Conservation (phyloP, 1,284 basidiomycete genomes). For the Xerocomus amazonicus region DNA sequence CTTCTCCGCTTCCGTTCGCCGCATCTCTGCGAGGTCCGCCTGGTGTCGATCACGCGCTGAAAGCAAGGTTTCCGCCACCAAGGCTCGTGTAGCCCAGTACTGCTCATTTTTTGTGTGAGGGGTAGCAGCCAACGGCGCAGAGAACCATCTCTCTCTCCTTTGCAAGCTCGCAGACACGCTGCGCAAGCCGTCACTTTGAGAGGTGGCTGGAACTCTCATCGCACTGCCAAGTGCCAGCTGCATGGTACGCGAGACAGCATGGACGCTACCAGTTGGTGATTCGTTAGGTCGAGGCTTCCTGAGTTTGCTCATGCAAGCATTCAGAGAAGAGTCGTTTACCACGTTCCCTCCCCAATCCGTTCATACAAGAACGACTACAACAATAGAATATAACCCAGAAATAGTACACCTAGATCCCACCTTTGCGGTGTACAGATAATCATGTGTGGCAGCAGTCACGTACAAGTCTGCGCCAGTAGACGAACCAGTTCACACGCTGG, state of each 20-base stretch:
- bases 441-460: slow-evolving; percentile 11
- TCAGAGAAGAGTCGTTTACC: too few relatives aligned
- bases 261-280: not conserved
- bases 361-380: not conserved
- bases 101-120: slow-evolving; percentile 43
- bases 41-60: slow-evolving; percentile 45
- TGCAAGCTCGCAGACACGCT: slow-evolving; percentile 1
- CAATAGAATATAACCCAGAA: slow-evolving; percentile 16
- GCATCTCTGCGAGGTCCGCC: slow-evolving; percentile 42
- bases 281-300: slow-evolving; percentile 22
- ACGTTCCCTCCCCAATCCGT: too few relatives aligned
- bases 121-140: slow-evolving; percentile 9
- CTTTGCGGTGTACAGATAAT: slow-evolving; percentile 11
- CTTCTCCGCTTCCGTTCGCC: slow-evolving; percentile 41
- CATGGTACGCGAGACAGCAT: slow-evolving; percentile 31
- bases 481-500: slow-evolving; percentile 15
- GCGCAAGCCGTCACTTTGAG: not conserved
- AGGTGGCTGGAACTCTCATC: not conserved
- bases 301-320: slow-evolving; percentile 23
- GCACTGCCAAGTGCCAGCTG: slow-evolving; percentile 20
- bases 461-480: slow-evolving; percentile 1
- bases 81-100: slow-evolving; percentile 61
- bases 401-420: slow-evolving; percentile 24
- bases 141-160: not conserved
- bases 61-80: slow-evolving; percentile 57